Evolutionary conservation across 1,139 yeast species (phyloP).

Genomic region (Magnusiomyces magnusii): DNA sequence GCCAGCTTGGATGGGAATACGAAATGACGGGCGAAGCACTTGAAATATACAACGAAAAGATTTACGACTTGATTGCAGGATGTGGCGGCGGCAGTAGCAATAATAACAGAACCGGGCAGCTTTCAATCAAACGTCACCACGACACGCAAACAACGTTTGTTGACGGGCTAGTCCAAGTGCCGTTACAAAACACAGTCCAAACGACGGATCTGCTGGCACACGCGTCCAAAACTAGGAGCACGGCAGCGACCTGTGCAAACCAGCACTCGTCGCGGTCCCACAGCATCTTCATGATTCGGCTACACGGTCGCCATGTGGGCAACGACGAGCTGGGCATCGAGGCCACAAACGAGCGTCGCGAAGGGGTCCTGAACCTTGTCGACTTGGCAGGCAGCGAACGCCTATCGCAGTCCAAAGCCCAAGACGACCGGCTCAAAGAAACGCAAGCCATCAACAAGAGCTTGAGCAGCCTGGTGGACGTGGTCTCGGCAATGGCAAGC

Average conservation of each 20-base stretch:
- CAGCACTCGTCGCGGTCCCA: constrained; percentile 70
- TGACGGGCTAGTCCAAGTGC: constrained; percentile 49
- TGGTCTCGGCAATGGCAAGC: constrained; percentile 57
- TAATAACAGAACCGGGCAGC: constrained; percentile 37
- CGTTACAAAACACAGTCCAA: constrained; percentile 42
- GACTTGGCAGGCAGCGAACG: constrained; percentile 92
- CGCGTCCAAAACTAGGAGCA: constrained; percentile 53
- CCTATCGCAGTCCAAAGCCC: constrained; percentile 54
- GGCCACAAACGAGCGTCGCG: constrained; percentile 42
- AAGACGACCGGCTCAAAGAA: constrained; percentile 75
- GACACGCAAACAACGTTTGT: constrained; percentile 46
- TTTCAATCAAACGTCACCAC: constrained; percentile 71
- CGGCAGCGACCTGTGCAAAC: constrained; percentile 78
- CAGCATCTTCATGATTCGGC: constrained; percentile 61
- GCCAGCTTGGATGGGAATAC: constrained; percentile 59
- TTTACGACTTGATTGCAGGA: constrained; percentile 54
- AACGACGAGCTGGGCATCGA: constrained; percentile 43
- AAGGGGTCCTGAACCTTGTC: constrained; percentile 64
- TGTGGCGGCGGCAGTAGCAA: background rate
- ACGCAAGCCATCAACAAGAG: constrained; percentile 89
- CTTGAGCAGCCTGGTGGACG: constrained; percentile 84
- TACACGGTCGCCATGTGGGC: constrained; percentile 46
- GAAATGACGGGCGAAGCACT: constrained; percentile 66
- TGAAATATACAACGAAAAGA: constrained; percentile 81
- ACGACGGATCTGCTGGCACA: constrained; percentile 45